Percentiles rank a stretch among this genome's conserved stretches.
Conservation (phyloP, 2,329 filamentous ascomycete genomes). For the Coniosporium uncinatum region DNA sequence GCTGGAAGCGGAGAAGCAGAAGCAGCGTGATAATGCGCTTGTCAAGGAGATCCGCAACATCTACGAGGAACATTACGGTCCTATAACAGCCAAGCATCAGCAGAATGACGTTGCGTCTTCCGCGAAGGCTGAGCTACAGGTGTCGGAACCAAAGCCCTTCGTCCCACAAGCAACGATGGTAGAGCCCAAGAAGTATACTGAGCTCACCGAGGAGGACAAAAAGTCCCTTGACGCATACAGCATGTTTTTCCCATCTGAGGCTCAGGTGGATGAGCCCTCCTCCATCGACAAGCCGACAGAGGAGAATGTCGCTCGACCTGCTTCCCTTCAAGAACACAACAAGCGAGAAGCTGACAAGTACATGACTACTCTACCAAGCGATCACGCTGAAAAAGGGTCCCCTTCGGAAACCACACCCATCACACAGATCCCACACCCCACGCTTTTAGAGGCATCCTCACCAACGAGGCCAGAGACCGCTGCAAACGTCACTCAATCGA, state of each 20-base stretch:
- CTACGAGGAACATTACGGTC: slow-evolving; percentile 5
- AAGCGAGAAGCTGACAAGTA: not conserved
- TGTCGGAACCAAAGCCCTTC: not conserved
- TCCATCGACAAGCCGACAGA: not conserved
- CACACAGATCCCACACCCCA: too few relatives aligned
- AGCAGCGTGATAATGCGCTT: not conserved
- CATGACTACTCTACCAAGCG: not conserved
- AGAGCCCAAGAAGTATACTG: not conserved
- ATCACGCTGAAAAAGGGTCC: too few relatives aligned
- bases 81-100: slow-evolving; percentile 2
- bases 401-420: too few relatives aligned
- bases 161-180: too few relatives aligned
- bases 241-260: not conserved
- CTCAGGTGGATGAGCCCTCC: not conserved
- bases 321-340: not conserved
- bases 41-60: slow-evolving; percentile 3
- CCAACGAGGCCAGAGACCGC: not conserved
- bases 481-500: not conserved
- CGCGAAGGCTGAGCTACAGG: not conserved
- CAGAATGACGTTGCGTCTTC: not conserved
- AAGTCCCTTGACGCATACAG: not conserved
- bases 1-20: not conserved
- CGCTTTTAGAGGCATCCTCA: not conserved
- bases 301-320: too few relatives aligned
- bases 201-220: not conserved